phyloP scores from a whole-genome alignment of 2,329 filamentous ascomycete species.

The Botrytis hyacinthi region DNA sequence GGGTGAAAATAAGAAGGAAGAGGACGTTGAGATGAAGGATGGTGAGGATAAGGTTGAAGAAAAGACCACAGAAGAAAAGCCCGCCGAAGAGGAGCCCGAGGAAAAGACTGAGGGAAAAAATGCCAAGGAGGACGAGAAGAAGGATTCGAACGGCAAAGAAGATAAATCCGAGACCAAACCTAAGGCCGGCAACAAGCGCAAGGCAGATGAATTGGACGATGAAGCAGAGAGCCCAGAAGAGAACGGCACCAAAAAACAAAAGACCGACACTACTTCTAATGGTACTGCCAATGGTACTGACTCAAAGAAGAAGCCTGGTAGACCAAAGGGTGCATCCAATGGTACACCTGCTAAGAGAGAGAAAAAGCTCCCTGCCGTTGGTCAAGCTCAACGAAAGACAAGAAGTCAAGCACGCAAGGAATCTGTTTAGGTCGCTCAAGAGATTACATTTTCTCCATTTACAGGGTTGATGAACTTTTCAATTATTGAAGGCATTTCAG shows the following conservation, averaged over 20 bases:
- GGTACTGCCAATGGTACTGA: conserved; percentile 19
- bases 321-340: conserved; percentile 28
- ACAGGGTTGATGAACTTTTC: neutral
- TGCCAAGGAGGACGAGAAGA: conserved; percentile 37
- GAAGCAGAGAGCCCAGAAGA: conserved; percentile 27
- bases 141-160: conserved; percentile 23
- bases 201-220: conserved; percentile 27
- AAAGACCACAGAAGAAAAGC: conserved; percentile 24
- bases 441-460: neutral
- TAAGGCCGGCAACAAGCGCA: conserved; percentile 34
- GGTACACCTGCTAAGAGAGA: conserved; percentile 30
- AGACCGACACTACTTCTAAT: conserved; percentile 22
- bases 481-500: neutral
- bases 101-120: neutral
- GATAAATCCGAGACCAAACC: conserved; percentile 18
- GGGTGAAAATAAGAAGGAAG: conserved; percentile 26
- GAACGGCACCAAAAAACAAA: conserved; percentile 29
- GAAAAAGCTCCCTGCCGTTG: conserved; percentile 34
- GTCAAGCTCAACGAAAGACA: conserved; percentile 33
- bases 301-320: conserved; percentile 34
- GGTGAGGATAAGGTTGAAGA: conserved; percentile 18
- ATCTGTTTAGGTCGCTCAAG: neutral
- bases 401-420: conserved; percentile 32
- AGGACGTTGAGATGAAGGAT: conserved; percentile 21
- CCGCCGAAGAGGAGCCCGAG: neutral